These are phyloP conservation scores for Hemerocallis citrina DNA, from an alignment of 106 monocot genomes.

Conservation along the genomic window DNA sequence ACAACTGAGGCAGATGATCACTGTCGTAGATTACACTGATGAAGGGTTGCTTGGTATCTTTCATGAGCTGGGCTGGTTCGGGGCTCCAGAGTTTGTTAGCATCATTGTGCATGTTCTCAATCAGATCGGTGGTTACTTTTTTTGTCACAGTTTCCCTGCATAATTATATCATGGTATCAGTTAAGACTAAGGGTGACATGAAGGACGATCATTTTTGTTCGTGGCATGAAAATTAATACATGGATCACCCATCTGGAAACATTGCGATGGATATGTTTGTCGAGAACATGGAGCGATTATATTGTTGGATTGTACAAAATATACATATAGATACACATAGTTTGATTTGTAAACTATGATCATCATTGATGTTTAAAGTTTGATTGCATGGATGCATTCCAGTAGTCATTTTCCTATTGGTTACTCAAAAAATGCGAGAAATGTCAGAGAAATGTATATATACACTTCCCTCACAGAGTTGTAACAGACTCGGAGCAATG, in stretches of 20 bases:
- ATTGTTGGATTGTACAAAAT: background rate
- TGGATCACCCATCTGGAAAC: too few relatives aligned
- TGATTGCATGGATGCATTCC: too few relatives aligned
- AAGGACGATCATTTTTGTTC: too few relatives aligned
- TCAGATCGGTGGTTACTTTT: constrained; percentile 39
- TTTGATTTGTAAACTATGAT: too few relatives aligned
- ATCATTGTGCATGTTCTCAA: constrained; percentile 45
- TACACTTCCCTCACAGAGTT: too few relatives aligned
- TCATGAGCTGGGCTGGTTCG: constrained; percentile 43
- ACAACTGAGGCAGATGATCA: constrained; percentile 49
- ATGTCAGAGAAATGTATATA: too few relatives aligned
- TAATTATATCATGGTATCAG: background rate
- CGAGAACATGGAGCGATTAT: background rate
- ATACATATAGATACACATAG: background rate
- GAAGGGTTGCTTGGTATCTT: constrained; percentile 64
- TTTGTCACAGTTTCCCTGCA: constrained; percentile 59
- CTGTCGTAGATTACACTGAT: constrained; percentile 77
- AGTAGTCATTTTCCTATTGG: too few relatives aligned
- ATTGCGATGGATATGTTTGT: background rate
- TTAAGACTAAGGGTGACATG: too few relatives aligned
- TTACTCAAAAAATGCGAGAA: too few relatives aligned
- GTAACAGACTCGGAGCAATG: too few relatives aligned
- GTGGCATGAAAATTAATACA: background rate
- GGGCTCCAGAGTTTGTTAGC: constrained; percentile 53
- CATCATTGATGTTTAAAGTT: too few relatives aligned